Evolutionary conservation across 2,329 filamentous ascomycete genomes (phyloP), one percentile per base, ranked within the genome.

Genomic region (Magnaporthiopsis poae): DNA sequence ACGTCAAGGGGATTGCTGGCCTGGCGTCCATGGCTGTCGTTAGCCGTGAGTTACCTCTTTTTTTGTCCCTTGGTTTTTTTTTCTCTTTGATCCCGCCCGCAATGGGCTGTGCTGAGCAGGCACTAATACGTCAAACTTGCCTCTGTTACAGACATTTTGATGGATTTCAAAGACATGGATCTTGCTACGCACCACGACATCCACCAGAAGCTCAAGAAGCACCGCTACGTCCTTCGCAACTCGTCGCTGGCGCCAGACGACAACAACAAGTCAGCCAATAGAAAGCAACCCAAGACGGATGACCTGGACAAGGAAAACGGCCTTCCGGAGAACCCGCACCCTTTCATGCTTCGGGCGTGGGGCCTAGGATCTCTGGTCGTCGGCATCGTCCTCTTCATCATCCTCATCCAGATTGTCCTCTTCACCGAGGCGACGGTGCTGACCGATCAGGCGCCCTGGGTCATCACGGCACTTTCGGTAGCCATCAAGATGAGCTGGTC

Each of bases 1-100:
- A 91, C 72, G 88, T 90, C 8, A 87, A 86, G 70, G 89, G 89
- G 7, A 90, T 92, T 65, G 88, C 89, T 1, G 89, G 89, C 1
- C 81, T 91, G 56, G 89, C 89, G 7, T 86, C 88, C 66, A 91
- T 92, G 88, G 89, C 89, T 12, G 89, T 90, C 2, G 85, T 86
- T 68, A 87, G 84, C 69, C 89, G 62, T 64, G 56, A 64, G 62
- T 64, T 56, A 7, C 13, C 1, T n/a, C 27, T 21, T 31, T 39
- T 25, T 31, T 27, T 25, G 3, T 11, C n/a, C n/a, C 11, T 36
- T 56, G 36, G 5, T 52, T 63, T 63, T 31, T 27, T 27, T 27
- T 27, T 27, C 27, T 27, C 9, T 29, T 63, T n/a, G 15, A 27
- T 1, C 9, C 4, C n/a, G 59, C 5, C 27, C 2, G 25, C 8